A percentile compares a stretch with the other conserved stretches of the same genome.
phyloP scores from a whole-genome alignment of 2,329 filamentous ascomycete genomes.

The Trichoderma citrinoviride region DNA sequence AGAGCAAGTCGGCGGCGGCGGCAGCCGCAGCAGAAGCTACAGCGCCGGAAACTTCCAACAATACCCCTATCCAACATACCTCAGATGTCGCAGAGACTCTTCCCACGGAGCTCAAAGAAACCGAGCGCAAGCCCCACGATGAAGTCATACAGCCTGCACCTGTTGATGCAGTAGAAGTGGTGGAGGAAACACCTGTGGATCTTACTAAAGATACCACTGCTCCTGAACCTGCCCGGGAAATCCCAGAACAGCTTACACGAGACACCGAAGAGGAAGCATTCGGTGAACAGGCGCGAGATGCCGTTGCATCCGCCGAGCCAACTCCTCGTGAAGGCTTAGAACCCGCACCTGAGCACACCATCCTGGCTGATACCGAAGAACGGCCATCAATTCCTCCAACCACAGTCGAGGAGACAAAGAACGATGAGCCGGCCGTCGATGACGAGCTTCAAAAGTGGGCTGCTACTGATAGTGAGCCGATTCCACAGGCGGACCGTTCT shows the following conservation, averaged over 20 bases:
- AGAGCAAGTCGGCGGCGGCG: not conserved
- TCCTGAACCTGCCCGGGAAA: not conserved
- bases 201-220: not conserved
- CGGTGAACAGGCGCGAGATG: not conserved
- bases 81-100: not conserved
- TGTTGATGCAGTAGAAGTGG: not conserved
- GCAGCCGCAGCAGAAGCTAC: not conserved
- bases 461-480: slow-evolving; percentile 5
- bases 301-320: not conserved
- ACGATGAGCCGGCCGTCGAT: not conserved
- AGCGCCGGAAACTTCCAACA: not conserved
- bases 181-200: not conserved
- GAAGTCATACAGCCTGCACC: not conserved
- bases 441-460: slow-evolving; percentile 11
- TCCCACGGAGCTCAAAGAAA: not conserved
- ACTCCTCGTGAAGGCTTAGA: not conserved
- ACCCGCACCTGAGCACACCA: not conserved
- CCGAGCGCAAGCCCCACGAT: not conserved
- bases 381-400: not conserved
- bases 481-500: not conserved
- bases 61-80: not conserved
- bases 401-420: not conserved
- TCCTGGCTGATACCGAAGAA: slow-evolving; percentile 2
- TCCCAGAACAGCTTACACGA: not conserved
- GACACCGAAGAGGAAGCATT: not conserved